Percentiles rank a stretch among this genome's conserved stretches.
Conservation (phyloP, 805 yeast genomes). For the Kuraishia molischiana region DNA sequence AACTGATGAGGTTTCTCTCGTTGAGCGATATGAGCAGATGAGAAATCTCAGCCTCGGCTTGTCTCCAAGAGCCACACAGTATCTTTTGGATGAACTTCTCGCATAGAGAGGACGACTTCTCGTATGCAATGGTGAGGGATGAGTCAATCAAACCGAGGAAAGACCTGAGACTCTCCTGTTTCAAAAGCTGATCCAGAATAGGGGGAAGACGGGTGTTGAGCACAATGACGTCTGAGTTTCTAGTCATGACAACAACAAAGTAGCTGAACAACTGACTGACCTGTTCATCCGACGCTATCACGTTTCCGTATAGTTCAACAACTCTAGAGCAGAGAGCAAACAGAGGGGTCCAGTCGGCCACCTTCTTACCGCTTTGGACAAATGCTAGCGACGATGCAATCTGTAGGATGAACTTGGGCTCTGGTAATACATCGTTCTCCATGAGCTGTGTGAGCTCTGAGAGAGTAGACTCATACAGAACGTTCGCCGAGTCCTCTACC, state of each 20-base stretch:
- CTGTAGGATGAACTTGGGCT: slow-evolving; percentile 24
- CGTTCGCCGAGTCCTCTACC: neutral
- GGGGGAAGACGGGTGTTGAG: slow-evolving; percentile 36
- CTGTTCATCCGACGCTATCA: neutral
- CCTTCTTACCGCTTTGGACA: slow-evolving; percentile 63
- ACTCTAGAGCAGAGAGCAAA: neutral
- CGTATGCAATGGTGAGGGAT: slow-evolving; percentile 2
- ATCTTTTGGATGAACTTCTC: neutral
- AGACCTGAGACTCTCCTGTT: slow-evolving; percentile 22
- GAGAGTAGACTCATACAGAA: neutral
- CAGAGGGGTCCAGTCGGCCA: slow-evolving; percentile 36
- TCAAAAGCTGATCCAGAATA: slow-evolving; percentile 29
- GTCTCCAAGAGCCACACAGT: neutral
- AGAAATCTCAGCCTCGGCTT: neutral
- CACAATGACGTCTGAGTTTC: slow-evolving; percentile 12
- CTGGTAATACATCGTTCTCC: slow-evolving; percentile 20
- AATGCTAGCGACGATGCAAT: slow-evolving; percentile 40
- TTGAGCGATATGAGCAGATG: neutral
- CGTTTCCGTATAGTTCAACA: neutral
- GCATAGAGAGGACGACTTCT: neutral
- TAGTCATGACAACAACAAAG: neutral
- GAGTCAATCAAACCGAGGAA: slow-evolving; percentile 40
- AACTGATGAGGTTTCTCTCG: neutral
- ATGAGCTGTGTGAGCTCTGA: slow-evolving; percentile 34
- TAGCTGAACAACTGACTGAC: neutral